These are phyloP conservation scores for Candida hispaniensis DNA, from an alignment of 805 yeast genomes.

Conservation along the genomic window DNA sequence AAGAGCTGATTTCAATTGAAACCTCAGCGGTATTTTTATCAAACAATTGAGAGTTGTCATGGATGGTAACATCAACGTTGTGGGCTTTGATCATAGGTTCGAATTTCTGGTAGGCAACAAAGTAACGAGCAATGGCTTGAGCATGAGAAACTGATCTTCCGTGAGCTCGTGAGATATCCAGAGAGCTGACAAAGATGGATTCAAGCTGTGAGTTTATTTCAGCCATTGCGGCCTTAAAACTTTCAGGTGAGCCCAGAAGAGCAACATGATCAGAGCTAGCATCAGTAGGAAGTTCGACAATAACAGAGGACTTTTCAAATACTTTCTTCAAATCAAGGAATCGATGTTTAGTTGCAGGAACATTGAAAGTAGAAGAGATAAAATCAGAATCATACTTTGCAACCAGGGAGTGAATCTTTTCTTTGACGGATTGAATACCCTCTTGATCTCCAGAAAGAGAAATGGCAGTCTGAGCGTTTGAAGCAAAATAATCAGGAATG, in stretches of 20 bases:
- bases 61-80: conserved; percentile 39
- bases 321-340: conserved; percentile 37
- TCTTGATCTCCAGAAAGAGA: conserved; percentile 63
- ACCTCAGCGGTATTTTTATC: conserved; percentile 36
- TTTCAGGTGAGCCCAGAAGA: conserved; percentile 47
- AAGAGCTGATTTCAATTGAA: conserved; percentile 51
- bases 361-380: conserved; percentile 43
- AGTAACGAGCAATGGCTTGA: conserved; percentile 56
- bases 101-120: conserved; percentile 30
- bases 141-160: conserved; percentile 72
- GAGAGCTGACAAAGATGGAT: conserved; percentile 47
- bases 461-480: conserved; percentile 26
- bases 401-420: conserved; percentile 38
- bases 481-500: conserved; percentile 19
- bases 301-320: conserved; percentile 26
- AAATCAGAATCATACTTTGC: conserved; percentile 37
- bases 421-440: conserved; percentile 45
- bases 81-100: conserved; percentile 34
- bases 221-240: conserved; percentile 51
- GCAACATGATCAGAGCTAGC: conserved; percentile 39
- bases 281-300: conserved; percentile 24
- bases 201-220: conserved; percentile 51
- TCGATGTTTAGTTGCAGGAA: conserved; percentile 61
- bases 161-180: conserved; percentile 85
- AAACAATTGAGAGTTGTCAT: conserved; percentile 38